Evolutionary conservation across 1,139 yeast species (phyloP).

Genomic region (Lizanozyma gosingica): DNA sequence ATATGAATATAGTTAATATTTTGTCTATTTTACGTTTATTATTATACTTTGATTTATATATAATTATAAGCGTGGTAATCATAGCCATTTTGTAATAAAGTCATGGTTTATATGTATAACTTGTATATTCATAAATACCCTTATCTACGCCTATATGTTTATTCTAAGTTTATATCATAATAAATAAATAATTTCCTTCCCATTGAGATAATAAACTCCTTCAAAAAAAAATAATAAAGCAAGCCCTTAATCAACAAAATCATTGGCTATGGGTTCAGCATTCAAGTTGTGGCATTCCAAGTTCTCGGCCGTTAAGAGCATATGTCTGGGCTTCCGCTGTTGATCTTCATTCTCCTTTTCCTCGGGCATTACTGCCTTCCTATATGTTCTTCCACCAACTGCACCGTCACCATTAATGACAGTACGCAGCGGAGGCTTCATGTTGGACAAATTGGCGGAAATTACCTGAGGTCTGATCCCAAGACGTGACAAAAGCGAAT

Average conservation of each 20-base stretch:
- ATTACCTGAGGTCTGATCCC: constrained; percentile 40
- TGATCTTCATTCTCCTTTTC: constrained; percentile 9
- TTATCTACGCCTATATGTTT: no score
- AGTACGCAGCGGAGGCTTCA: not conserved
- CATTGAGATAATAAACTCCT: no score
- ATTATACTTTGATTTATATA: no score
- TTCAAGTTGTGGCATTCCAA: constrained; percentile 18
- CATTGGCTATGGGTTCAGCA: constrained; percentile 11
- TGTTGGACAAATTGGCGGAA: constrained; percentile 9
- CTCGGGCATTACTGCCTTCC: constrained; percentile 4
- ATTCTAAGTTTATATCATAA: no score
- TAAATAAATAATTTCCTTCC: no score
- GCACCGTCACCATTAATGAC: not conserved
- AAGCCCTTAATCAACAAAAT: constrained; percentile 19
- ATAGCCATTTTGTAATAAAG: no score
- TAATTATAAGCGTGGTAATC: no score
- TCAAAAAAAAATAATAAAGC: not conserved
- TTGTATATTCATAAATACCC: no score
- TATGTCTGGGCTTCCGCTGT: constrained; percentile 8
- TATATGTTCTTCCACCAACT: constrained; percentile 6
- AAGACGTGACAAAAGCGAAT: constrained; percentile 27
- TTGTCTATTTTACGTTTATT: no score
- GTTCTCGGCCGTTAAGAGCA: constrained; percentile 22
- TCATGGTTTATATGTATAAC: no score
- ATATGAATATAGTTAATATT: no score